Conservation (phyloP, 352 stramenopile genomes). For the Pythium oligandrum region DNA sequence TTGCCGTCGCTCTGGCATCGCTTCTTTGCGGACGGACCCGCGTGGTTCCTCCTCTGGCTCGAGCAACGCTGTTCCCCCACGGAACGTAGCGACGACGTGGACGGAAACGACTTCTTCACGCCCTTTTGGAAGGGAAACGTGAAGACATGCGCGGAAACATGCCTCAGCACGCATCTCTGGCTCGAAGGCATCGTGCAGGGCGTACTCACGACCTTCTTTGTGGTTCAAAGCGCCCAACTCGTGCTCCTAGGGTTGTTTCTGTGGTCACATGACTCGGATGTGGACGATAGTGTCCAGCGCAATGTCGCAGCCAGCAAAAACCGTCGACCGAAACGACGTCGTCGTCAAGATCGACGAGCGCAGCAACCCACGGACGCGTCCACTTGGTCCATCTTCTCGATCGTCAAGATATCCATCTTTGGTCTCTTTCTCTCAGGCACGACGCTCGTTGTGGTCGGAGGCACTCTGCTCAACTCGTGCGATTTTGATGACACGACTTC, state of each 20-base stretch:
- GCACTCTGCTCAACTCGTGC: conserved; percentile 13
- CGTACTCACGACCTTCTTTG: not conserved
- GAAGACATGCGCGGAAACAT: not conserved
- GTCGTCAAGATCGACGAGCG: not conserved
- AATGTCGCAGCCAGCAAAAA: too few species aligned
- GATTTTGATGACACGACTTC: conserved; percentile 20
- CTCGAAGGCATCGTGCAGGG: conserved; percentile 6
- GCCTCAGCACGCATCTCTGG: conserved; percentile 4
- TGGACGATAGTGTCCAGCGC: too few species aligned
- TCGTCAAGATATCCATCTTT: conserved; percentile 18
- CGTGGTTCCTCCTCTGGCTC: conserved; percentile 40
- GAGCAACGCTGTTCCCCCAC: conserved; percentile 15
- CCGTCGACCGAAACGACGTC: not conserved
- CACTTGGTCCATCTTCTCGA: not conserved
- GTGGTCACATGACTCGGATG: conserved; percentile 9
- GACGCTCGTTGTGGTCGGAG: not conserved
- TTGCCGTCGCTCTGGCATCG: conserved; percentile 39
- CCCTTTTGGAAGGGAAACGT: conserved; percentile 12
- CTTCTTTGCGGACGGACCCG: conserved; percentile 42
- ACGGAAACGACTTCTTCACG: conserved; percentile 30
- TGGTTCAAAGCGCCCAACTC: conserved; percentile 7
- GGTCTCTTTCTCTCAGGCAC: conserved; percentile 15
- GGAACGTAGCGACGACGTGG: conserved; percentile 4
- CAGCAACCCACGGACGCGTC: not conserved
- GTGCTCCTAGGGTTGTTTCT: conserved; percentile 6